These are phyloP conservation scores for Rhododendron ovatum DNA, from an alignment of 148 eudicot genomes.

Conservation along the genomic window DNA sequence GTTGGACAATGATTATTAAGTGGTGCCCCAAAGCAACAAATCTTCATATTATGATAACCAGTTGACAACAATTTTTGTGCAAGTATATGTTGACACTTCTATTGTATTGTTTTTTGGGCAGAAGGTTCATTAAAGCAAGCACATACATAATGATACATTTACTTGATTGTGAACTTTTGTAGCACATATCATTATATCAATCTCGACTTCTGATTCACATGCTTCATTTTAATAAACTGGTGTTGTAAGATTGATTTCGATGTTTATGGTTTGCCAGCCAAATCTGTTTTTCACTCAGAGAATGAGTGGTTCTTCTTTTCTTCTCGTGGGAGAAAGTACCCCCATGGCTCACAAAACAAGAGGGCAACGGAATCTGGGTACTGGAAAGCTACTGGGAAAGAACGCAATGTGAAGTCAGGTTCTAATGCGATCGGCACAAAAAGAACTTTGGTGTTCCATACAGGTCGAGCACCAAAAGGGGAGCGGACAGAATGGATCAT, in stretches of 20 bases:
- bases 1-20: background rate
- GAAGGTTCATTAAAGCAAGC: background rate
- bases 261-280: slow-evolving; percentile 36
- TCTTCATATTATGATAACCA: background rate
- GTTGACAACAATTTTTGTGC: background rate
- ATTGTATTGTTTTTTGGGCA: background rate
- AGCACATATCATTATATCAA: background rate
- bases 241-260: background rate
- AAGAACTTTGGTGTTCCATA: slow-evolving; percentile 85
- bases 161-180: background rate
- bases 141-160: background rate
- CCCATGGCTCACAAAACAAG: slow-evolving; percentile 79
- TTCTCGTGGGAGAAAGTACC: slow-evolving; percentile 80
- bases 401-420: slow-evolving; percentile 72
- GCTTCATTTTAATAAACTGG: background rate
- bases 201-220: background rate
- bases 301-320: slow-evolving; percentile 94
- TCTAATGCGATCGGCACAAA: slow-evolving; percentile 61
- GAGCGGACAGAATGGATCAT: slow-evolving; percentile 94
- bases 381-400: slow-evolving; percentile 95
- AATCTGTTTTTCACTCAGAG: slow-evolving; percentile 62
- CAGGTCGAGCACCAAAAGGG: slow-evolving; percentile 85
- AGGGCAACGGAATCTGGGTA: slow-evolving; percentile 86
- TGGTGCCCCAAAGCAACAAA: background rate
- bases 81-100: background rate